phyloP scores from a whole-genome alignment of 1,284 basidiomycete species.

The Malassezia yamatoensis region DNA sequence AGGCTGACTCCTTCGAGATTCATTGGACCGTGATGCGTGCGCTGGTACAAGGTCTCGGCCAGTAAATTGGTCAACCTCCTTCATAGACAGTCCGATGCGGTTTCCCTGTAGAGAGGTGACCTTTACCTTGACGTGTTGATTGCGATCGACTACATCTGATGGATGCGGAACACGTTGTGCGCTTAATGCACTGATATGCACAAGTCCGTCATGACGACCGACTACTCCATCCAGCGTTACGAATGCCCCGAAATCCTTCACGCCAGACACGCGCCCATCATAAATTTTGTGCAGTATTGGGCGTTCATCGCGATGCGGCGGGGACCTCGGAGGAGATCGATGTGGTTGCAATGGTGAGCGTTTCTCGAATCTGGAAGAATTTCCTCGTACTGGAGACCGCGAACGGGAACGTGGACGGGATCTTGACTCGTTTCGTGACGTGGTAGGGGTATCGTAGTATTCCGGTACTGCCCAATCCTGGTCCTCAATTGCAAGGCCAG shows the following conservation, averaged over 20 bases:
- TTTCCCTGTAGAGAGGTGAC: conserved; percentile 68
- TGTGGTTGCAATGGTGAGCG: background rate
- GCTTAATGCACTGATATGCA: conserved; percentile 86
- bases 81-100: conserved; percentile 82
- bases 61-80: conserved; percentile 84
- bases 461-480: conserved; percentile 51
- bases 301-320: conserved; percentile 54
- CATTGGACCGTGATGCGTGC: conserved; percentile 51
- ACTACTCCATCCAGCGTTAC: conserved; percentile 74
- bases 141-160: conserved; percentile 70
- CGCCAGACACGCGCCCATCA: conserved; percentile 67
- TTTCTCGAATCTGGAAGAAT: background rate
- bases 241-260: conserved; percentile 95
- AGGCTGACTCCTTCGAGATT: conserved; percentile 16
- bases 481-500: conserved; percentile 77
- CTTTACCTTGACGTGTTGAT: conserved; percentile 77
- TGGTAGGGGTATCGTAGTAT: conserved; percentile 2
- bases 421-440: background rate
- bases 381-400: background rate
- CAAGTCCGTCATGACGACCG: conserved; percentile 83
- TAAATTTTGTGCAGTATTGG: conserved; percentile 93
- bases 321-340: background rate
- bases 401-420: background rate
- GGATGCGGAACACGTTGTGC: conserved; percentile 75
- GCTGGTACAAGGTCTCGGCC: conserved; percentile 84